Conservation (phyloP, 1,284 basidiomycete genomes). For the Ganoderma lingzhi region DNA sequence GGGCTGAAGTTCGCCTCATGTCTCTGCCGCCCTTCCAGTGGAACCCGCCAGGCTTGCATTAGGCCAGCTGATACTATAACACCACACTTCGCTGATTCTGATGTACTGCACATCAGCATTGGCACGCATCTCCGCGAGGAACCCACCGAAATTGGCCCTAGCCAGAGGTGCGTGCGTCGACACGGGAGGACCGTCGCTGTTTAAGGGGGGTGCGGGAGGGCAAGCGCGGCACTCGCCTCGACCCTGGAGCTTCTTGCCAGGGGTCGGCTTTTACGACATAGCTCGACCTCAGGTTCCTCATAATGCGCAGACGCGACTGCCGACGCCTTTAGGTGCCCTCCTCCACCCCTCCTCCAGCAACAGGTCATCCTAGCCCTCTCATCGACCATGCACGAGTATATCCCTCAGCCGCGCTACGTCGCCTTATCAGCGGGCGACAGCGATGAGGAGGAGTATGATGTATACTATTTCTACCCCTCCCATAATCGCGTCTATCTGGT, state of each 20-base stretch:
- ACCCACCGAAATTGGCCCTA: constrained; percentile 17
- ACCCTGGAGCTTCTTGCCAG: constrained; percentile 25
- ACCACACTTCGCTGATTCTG: constrained; percentile 1
- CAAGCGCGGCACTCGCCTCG: constrained; percentile 21
- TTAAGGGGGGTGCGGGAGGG: constrained; percentile 14
- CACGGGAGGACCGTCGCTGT: constrained; percentile 25
- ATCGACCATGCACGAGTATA: constrained; percentile 18
- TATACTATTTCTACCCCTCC: constrained; percentile 22
- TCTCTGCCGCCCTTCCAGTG: not conserved
- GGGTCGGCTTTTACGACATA: constrained; percentile 26
- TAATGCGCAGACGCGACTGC: constrained; percentile 11
- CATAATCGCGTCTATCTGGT: constrained; percentile 17
- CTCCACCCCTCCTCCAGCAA: not conserved
- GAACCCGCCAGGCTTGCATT: not conserved
- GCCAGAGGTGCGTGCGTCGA: constrained; percentile 14
- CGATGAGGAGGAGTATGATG: constrained; percentile 27
- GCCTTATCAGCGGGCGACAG: constrained; percentile 9
- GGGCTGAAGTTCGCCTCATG: not conserved
- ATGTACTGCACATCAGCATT: not conserved
- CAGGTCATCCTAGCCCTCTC: not conserved
- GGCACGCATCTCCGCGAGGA: constrained; percentile 11
- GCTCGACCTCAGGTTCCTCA: constrained; percentile 10
- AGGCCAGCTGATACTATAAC: not conserved
- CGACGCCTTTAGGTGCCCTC: constrained; percentile 5
- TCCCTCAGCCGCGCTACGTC: constrained; percentile 17